phyloP scores from a whole-genome alignment of 768 basidiomycete species.

The Kwoniella sp. region DNA sequence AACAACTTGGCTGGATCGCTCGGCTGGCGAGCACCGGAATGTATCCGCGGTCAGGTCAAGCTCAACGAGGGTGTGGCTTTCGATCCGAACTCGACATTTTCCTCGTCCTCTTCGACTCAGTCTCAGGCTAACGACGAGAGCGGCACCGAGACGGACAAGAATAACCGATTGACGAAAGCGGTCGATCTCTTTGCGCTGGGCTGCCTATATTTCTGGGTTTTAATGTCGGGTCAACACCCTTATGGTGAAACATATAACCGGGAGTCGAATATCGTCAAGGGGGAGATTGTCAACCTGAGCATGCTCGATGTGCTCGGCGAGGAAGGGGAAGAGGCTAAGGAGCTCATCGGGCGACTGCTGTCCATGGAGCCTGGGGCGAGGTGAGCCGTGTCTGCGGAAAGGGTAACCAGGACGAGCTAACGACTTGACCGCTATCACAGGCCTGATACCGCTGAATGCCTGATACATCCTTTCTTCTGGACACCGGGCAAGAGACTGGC shows the following conservation, averaged over 20 bases:
- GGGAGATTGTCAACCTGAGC: conserved; percentile 67
- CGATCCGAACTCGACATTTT: conserved; percentile 30
- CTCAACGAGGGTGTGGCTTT: conserved; percentile 63
- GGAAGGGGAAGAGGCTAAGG: conserved; percentile 83
- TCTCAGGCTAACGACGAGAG: conserved; percentile 17
- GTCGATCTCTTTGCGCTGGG: conserved; percentile 96
- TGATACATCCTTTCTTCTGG: conserved; percentile 97
- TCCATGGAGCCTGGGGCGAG: conserved; percentile 67
- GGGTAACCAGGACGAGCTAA: conserved; percentile 1
- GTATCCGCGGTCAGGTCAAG: conserved; percentile 87
- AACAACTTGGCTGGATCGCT: conserved; percentile 89
- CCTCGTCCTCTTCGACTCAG: conserved; percentile 20
- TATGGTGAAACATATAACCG: conserved; percentile 89
- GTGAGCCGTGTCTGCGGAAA: conserved; percentile 60
- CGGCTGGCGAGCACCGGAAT: conserved; percentile 97
- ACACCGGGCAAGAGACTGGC: conserved; percentile 73
- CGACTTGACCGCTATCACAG: conserved; percentile 51
- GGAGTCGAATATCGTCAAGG: conserved; percentile 82
- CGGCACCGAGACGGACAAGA: conserved; percentile 50
- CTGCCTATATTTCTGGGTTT: conserved; percentile 87
- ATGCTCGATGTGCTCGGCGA: conserved; percentile 78
- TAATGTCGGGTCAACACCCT: conserved; percentile 86
- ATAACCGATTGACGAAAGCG: conserved; percentile 75
- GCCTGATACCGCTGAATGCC: conserved; percentile 79
- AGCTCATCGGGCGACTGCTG: conserved; percentile 76